Conservation (phyloP, 768 basidiomycete species). For the Leucocoprinus birnbaumii region DNA sequence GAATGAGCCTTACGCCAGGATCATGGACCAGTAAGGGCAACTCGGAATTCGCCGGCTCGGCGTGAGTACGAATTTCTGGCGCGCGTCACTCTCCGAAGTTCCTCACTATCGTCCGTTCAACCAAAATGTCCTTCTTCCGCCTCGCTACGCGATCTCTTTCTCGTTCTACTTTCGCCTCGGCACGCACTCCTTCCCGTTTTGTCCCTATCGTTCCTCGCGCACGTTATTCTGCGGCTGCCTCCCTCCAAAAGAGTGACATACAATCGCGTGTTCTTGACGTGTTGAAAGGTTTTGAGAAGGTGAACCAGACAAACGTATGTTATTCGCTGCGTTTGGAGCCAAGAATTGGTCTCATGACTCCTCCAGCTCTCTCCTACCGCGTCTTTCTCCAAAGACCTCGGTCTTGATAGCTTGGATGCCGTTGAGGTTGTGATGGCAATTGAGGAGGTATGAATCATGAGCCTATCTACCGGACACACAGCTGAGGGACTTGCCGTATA, state of each 20-base stretch:
- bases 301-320: constrained; percentile 67
- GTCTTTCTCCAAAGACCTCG: constrained; percentile 79
- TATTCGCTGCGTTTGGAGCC: background rate
- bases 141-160: constrained; percentile 46
- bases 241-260: constrained; percentile 66
- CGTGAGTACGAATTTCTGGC: background rate
- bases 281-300: constrained; percentile 87
- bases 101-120: constrained; percentile 8
- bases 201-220: constrained; percentile 43
- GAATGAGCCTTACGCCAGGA: background rate
- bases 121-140: constrained; percentile 55
- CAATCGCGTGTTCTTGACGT: constrained; percentile 77
- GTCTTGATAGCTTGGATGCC: constrained; percentile 92
- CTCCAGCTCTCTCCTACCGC: constrained; percentile 62
- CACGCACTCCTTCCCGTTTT: constrained; percentile 31
- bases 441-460: constrained; percentile 64
- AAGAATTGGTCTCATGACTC: background rate
- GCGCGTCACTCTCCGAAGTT: constrained; percentile 4
- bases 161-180: constrained; percentile 34
- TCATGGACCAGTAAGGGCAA: background rate
- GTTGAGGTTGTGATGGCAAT: constrained; percentile 99
- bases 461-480: background rate
- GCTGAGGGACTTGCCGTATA: constrained; percentile 27
- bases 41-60: constrained; percentile 12
- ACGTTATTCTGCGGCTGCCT: constrained; percentile 63